Evolutionary conservation across 176 grass and related monocot species (phyloP), one percentile per base, ranked within the genome.

Genomic region (Triticum dicoccoides): DNA sequence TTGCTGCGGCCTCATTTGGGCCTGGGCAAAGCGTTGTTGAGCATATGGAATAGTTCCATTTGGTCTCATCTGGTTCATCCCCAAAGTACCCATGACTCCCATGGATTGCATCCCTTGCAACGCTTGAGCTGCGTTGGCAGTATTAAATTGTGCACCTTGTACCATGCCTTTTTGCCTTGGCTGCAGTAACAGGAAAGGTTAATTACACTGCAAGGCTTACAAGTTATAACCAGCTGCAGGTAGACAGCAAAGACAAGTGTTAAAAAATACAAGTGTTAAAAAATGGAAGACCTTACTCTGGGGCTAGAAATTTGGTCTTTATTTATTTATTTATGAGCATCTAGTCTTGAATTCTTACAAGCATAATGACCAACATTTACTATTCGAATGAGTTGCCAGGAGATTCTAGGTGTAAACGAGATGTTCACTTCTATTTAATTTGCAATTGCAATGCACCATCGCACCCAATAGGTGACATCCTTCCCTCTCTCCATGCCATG

Each of bases 41-140:
- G 94, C 86, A 85, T 97, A 99, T 41, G 89, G 86, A 67, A 95
- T 85, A 83, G 91, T 83, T 73, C 93, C 96, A 56, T 89, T 98
- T 32, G 92, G 87, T 89, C 97, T 99, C 80, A 98, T 88, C 86
- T 95, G 96, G 79, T 88, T 95, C 66, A 94, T 87, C 23, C 92
- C 92, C 71, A 94, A 89, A 72, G 81, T 84, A 83, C 89, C 69
- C 90, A 99, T 93, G 69, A 97, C 88, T 65, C 97, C 94, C 94
- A 99, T 94, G 85, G 90, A 61, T 73, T 99, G 97, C 94, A 99
- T 96, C 39, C 97, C 92, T 88, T 95, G 92, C 81, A 99, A 80
- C 0, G 87, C 88, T 80, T 99, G 97, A 80, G 87, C 89, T 18
- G 92, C 61, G 32, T 88, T 97, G 39, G 80, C 37, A 70, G 89